Evolutionary conservation across 2,329 filamentous ascomycete genomes (phyloP), one percentile per base, ranked within the genome.

Genomic region (Clonostachys solani): DNA sequence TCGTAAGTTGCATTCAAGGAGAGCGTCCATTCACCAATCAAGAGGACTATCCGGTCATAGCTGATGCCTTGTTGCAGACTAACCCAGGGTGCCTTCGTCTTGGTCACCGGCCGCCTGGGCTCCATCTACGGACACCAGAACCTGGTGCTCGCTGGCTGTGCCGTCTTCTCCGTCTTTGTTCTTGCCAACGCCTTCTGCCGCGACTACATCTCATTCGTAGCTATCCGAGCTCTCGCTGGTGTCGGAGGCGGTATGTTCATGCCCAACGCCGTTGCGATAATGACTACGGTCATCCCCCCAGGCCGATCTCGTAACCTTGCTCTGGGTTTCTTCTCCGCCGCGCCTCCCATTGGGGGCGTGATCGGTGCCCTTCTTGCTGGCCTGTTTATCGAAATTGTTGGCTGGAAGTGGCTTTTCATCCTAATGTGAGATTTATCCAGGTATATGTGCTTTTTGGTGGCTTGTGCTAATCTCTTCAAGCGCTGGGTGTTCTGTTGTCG

Each of bases 101-200:
- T 81, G 1, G 65, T 77, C 4, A 71, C 68, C 7, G 77, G 77
- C 6, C 70, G 77, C 1, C 60, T 80, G 2, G 77, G 76, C 1
- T 72, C 74, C 42, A 62, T 81, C 2, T 77, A 73, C 51, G 78
- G 78, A 5, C 75, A 79, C 55, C 72, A 74, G 45, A 65, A 64
- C 6, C 57, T 78, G 15, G 63, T 78, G 2, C 54, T 77, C 2
- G 47, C 65, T 45, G 78, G 75, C 7, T 68, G 65, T 10, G 53
- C 56, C 7, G 67, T 69, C 53, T 69, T 74, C 18, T 54, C 63
- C 6, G 15, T 74, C 6, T 77, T 69, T 51, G 69, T 69, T 0
- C 53, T 78, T 2, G 60, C 62, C 10, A 72, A 66, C 43, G 72
- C 66, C 1, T 77, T 77, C 46, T 71, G 64, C 40, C 62, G 58